phyloP scores from a whole-genome alignment of 495 filamentous ascomycete species.

The Amniculicola lignicola region DNA sequence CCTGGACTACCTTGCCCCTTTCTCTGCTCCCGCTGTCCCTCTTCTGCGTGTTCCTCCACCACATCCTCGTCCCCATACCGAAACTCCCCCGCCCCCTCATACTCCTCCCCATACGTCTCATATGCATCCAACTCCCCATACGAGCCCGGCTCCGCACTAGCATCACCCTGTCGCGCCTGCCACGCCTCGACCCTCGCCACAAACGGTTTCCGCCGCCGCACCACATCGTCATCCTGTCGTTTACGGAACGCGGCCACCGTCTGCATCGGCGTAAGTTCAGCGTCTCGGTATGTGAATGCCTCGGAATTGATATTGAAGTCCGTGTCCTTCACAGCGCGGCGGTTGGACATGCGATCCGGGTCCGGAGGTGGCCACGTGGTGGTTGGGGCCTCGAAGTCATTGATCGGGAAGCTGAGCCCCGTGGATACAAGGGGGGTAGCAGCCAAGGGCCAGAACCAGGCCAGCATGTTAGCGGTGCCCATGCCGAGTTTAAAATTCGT shows the following conservation, averaged over 20 bases:
- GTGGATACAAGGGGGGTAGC: slow-evolving; percentile 51
- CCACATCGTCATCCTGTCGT: slow-evolving; percentile 55
- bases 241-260: slow-evolving; percentile 53
- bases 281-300: slow-evolving; percentile 20
- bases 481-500: slow-evolving; percentile 71
- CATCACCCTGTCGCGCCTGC: slow-evolving; percentile 41
- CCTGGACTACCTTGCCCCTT: too few species aligned
- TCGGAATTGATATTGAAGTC: slow-evolving; percentile 3
- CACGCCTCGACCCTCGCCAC: slow-evolving; percentile 42
- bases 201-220: slow-evolving; percentile 52
- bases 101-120: too few species aligned
- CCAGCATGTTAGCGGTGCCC: slow-evolving; percentile 56
- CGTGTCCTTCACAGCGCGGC: neutral
- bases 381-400: slow-evolving; percentile 74
- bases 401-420: slow-evolving; percentile 71
- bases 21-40: too few species aligned
- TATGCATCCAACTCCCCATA: neutral
- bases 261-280: slow-evolving; percentile 2
- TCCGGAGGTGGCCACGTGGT: slow-evolving; percentile 84
- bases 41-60: slow-evolving; percentile 39
- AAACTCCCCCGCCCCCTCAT: slow-evolving; percentile 39
- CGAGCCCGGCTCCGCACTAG: neutral
- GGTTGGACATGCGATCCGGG: slow-evolving; percentile 70
- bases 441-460: slow-evolving; percentile 66
- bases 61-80: slow-evolving; percentile 35